Base-by-base conservation (phyloP, 2,329 filamentous ascomycete genomes). In the Myriosclerotinia scirpicola region DNA sequence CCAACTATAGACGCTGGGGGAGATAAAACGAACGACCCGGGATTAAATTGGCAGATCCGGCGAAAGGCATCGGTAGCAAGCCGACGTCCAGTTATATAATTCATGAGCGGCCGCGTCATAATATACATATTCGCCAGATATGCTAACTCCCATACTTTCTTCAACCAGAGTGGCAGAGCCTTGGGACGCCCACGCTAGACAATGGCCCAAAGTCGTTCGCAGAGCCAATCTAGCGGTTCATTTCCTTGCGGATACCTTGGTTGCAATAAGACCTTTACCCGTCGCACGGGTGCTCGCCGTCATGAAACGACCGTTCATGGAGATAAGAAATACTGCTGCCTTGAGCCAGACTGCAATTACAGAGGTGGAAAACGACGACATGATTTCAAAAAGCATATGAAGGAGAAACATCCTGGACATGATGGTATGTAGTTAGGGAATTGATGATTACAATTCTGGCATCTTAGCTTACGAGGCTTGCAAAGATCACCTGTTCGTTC, bases 181-280 rank as follows among this genome's bases (percentile, higher is more conserved):
- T 65, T 40, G 54, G 63, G n/a, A 53, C 46, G 50, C 50, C 17
- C 22, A 6, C 22, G n/a, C 12, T 52, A 34, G 26, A 65, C 12
- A n/a, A 65, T 65, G 63, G 38, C 44, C 0, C 36, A 53, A 20
- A 50, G 17, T 34, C 44, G 36, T 42, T 42, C 63, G 12, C 63
- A 34, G 40, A 52, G 9, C 40, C 46, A 52, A 38, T 12, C 17
- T 52, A n/a, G 60, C 36, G 50, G 50, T 42, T 12, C 36, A 17
- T 65, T 52, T 44, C 46, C 42, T 17, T 65, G 63, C 22, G 54
- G 54, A 50, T 65, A 65, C 26, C 30, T 53, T 36, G 54, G 63
- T 60, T 65, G 63, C 54, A 60, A 42, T n/a, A 59, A 65, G 30
- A 65, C 63, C 4, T 65, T 65, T 36, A 65, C 63, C 20, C 63